These are phyloP conservation scores for Cairneyella variabilis DNA, from an alignment of 495 filamentous ascomycete genomes.

Conservation along the genomic window DNA sequence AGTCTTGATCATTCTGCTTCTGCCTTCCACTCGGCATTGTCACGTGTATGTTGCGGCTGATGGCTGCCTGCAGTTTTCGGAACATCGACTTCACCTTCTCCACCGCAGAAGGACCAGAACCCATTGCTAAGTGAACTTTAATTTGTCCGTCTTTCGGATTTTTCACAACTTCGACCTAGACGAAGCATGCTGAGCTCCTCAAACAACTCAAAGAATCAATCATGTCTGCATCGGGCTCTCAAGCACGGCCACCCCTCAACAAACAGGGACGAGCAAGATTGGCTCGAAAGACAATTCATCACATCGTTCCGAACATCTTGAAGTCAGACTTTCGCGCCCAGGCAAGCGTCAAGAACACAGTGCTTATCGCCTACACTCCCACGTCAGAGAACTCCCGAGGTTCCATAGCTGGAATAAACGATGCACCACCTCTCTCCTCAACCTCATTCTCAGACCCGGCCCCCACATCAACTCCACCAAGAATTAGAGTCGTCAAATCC, in stretches of 20 bases:
- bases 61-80: too few species aligned
- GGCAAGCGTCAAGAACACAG: constrained; percentile 41
- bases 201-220: too few species aligned
- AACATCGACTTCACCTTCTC: too few species aligned
- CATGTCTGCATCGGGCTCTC: not conserved
- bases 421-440: not conserved
- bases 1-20: too few species aligned
- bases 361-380: constrained; percentile 42
- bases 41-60: too few species aligned
- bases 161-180: too few species aligned
- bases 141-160: too few species aligned
- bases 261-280: constrained; percentile 41
- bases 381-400: not conserved
- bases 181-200: too few species aligned
- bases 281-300: constrained; percentile 48
- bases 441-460: not conserved
- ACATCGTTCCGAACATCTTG: constrained; percentile 46
- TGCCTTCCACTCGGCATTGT: too few species aligned
- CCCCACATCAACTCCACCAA: constrained; percentile 12
- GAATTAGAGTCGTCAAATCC: constrained; percentile 17
- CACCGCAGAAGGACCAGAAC: too few species aligned
- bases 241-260: not conserved
- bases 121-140: too few species aligned
- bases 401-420: not conserved
- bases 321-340: constrained; percentile 42